These are phyloP conservation scores for Chlamydomonas sp. DNA, from an alignment of 139 green algal species.

Conservation along the genomic window DNA sequence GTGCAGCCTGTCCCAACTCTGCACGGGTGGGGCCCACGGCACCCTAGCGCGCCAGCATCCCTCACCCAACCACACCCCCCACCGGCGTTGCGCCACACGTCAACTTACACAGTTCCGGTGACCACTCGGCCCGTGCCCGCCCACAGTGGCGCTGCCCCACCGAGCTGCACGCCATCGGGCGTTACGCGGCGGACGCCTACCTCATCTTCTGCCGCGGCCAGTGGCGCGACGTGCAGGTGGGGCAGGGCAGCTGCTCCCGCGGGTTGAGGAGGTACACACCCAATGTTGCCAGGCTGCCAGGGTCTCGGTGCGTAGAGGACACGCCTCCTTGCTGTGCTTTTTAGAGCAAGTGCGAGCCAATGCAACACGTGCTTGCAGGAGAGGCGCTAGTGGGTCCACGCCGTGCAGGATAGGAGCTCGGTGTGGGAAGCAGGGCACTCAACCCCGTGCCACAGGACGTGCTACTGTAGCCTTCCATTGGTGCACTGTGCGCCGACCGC, in stretches of 20 bases:
- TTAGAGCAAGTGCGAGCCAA: neutral
- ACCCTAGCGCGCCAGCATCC: too few relatives aligned
- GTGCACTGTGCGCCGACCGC: neutral
- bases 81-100: too few relatives aligned
- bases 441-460: neutral
- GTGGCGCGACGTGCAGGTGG: constrained; percentile 57
- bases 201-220: constrained; percentile 88
- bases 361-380: neutral
- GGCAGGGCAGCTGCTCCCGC: neutral
- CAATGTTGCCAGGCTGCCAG: neutral
- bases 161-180: constrained; percentile 85
- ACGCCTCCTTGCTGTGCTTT: neutral
- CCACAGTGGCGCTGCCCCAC: constrained; percentile 80
- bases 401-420: neutral
- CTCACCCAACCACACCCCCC: too few relatives aligned
- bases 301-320: neutral
- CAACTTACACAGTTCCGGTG: neutral
- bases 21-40: too few relatives aligned
- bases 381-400: neutral
- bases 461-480: neutral
- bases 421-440: neutral
- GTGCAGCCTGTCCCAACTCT: too few relatives aligned
- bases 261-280: neutral
- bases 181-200: constrained; percentile 93
- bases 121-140: neutral